Evolutionary conservation across 163 green algal species (phyloP), one percentile per base, ranked within the genome.

Genomic region (Scenedesmus sp.): DNA sequence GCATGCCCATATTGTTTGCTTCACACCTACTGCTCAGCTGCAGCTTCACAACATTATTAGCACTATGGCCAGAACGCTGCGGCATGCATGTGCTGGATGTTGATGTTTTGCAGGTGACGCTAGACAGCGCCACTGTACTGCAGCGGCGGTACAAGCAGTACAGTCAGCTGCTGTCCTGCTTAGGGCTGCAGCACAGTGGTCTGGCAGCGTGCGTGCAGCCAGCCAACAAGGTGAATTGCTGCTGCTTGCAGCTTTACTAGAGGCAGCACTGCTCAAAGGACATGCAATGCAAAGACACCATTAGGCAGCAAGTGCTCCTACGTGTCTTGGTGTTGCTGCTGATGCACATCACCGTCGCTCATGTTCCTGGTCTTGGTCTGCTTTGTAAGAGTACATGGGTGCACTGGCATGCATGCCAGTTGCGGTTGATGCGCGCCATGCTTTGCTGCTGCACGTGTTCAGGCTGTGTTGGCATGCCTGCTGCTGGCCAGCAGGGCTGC

Each of bases 181-280:
- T 89, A 15, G 85, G 85, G 24, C n/a, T 82, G 22, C 26, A 33
- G 37, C n/a, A 70, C n/a, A 33, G 30, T 5, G 33, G 33, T 33
- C 18, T 89, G 43, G 65, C 85, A 83, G 65, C 85, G 3, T 89
- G 85, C 35, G 13, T 89, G 44, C 68, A 82, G 70, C 85, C 85
- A 65, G 70, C 61, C 24, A 83, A 70, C 85, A 89, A 89, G 65
- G 85, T 89, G n/a, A 18, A 59, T 33, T 18, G 30, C 35, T 86
- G 26, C 0, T 15, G 81, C 43, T 70, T 20, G 20, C 81, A 70
- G 43, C 20, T n/a, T 20, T 76, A 30, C 22, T 33, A 33, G n/a
- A 4, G 20, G 20, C 56, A 33, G 20, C 56, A 70, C 7, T 70
- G 2, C 1, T 70, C 7, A 10, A 0, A 70, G 7, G n/a, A 20